A percentile compares a stretch with the other conserved stretches of the same genome.
Conservation (phyloP, 2,329 filamentous ascomycete species). For the Fusarium buxicola region DNA sequence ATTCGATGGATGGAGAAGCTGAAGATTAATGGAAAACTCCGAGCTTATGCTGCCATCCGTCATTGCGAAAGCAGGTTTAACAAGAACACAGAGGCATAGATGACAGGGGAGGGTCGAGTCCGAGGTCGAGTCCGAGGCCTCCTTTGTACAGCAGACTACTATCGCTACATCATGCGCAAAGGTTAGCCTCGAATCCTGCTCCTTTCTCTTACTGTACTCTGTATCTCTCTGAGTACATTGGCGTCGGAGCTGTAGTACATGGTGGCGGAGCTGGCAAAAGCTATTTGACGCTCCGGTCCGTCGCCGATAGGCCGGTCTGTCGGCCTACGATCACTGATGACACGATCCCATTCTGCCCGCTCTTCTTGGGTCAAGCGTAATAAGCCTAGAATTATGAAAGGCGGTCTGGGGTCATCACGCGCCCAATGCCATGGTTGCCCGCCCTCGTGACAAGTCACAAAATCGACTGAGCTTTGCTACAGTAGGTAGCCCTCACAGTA, state of each 20-base stretch:
- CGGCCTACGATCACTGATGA: not conserved
- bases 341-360: constrained; percentile 11
- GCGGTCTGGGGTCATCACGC: not conserved
- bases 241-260: not conserved
- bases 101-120: not conserved
- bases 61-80: not conserved
- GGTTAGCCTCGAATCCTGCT: not conserved
- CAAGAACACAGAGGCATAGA: not conserved
- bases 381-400: not conserved
- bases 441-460: not conserved
- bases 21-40: not conserved
- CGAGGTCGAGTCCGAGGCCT: not conserved
- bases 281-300: not conserved
- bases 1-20: not conserved
- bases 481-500: no score
- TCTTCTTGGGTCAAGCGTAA: not conserved
- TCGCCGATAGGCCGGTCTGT: not conserved
- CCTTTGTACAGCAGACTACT: not conserved
- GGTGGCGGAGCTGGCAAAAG: constrained; percentile 1
- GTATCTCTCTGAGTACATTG: not conserved
- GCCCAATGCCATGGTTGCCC: not conserved
- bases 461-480: no score
- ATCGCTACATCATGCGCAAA: not conserved
- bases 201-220: not conserved
- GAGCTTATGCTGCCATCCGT: not conserved